These are phyloP conservation scores for Scedosporium apiospermum DNA, from an alignment of 2,329 filamentous ascomycete genomes.

Conservation along the genomic window DNA sequence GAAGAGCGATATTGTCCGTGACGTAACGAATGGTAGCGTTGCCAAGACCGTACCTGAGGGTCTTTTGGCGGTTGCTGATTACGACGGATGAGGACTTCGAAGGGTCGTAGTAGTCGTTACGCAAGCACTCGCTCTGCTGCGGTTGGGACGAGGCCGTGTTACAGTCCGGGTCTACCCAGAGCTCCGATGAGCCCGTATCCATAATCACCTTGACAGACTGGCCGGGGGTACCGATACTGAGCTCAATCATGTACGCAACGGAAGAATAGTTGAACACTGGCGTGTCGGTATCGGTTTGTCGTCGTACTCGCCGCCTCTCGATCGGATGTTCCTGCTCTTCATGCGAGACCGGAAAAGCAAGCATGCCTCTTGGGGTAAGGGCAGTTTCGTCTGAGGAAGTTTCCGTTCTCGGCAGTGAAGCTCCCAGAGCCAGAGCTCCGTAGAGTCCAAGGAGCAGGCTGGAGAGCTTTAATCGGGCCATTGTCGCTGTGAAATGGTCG, in stretches of 20 bases:
- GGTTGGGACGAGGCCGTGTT: constrained; percentile 8
- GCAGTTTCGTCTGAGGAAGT: neutral
- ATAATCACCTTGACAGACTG: constrained; percentile 28
- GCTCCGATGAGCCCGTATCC: constrained; percentile 30
- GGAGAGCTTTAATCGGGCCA: neutral
- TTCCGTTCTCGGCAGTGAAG: neutral
- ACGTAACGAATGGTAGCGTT: constrained; percentile 18
- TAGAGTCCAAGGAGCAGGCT: neutral
- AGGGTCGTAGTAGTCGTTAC: constrained; percentile 10
- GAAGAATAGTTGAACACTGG: constrained; percentile 12
- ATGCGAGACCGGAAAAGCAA: neutral
- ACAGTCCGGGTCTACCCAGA: constrained; percentile 33
- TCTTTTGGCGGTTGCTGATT: constrained; percentile 9
- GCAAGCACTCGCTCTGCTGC: constrained; percentile 9
- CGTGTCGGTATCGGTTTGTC: constrained; percentile 8
- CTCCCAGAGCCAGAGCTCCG: neutral
- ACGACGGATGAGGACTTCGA: constrained; percentile 14
- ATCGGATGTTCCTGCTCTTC: neutral
- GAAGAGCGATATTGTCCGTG: constrained; percentile 18
- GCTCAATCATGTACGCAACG: constrained; percentile 28
- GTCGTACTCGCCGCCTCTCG: neutral
- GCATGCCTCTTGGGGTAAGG: neutral
- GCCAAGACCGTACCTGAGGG: constrained; percentile 21
- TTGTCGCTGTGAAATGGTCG: neutral
- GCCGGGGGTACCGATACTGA: constrained; percentile 26